phyloP scores from a whole-genome alignment of 2,329 filamentous ascomycete genomes.

The Cladosporium sp. region DNA sequence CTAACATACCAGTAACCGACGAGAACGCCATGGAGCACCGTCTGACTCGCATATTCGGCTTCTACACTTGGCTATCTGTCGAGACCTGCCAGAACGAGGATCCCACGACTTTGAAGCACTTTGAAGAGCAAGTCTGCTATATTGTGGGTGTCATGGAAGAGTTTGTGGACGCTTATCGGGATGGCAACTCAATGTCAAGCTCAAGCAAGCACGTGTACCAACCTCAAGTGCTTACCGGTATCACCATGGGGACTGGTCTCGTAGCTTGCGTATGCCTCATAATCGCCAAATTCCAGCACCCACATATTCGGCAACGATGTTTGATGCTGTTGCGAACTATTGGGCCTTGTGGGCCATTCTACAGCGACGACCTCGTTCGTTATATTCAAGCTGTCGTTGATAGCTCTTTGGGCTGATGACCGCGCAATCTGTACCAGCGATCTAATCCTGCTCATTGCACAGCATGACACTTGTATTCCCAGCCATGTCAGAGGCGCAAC shows the following conservation, averaged over 20 bases:
- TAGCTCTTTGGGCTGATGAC: background rate
- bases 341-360: background rate
- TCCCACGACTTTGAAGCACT: background rate
- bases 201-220: background rate
- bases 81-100: background rate
- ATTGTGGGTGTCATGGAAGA: background rate
- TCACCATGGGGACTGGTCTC: background rate
- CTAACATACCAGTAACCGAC: background rate
- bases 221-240: background rate
- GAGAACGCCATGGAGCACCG: background rate
- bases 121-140: background rate
- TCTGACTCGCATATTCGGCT: background rate
- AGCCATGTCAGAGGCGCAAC: background rate
- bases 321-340: background rate
- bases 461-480: background rate
- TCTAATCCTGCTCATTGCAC: background rate
- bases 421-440: background rate
- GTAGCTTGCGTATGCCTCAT: background rate
- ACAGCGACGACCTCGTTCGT: background rate
- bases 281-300: background rate
- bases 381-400: background rate
- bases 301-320: background rate
- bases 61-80: background rate
- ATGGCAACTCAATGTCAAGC: background rate
- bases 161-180: background rate